Base-by-base conservation (phyloP, 108 stramenopile species). In the Chaetoceros muelleri region DNA sequence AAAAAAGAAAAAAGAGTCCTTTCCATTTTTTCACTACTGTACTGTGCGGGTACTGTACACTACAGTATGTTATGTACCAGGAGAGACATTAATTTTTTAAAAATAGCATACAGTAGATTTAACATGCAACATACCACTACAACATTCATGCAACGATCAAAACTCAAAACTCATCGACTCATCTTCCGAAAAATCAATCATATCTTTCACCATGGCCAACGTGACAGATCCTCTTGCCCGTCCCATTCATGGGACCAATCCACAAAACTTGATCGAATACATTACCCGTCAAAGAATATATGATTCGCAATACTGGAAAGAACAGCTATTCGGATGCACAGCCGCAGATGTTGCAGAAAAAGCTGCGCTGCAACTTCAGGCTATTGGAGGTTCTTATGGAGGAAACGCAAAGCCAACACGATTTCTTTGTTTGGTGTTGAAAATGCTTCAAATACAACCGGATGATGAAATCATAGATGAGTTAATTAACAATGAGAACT, bases 231-330 rank as follows among this genome's bases (percentile, higher is more conserved):
- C 95, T 1, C 70, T 95, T 3, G 93, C 94, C 44, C 70, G 65
- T 2, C 60, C 80, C 23, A 81, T 99, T 24, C 96, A 97, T 63
- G 99, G 99, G 0, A 93, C 93, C n/a, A 95, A 99, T 64, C 96
- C 99, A 30, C 96, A 98, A 73, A 94, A 97, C 61, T 69, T 99
- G 26, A 85, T 99, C 67, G 99, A 99, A 72, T 96, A 96, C 73
- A 97, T 99, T 57, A 93, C 93, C 17, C 84, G 98, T 0, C 86
- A 93, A 74, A 94, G 94, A 60, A 96, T 99, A 23, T 95, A 91
- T 68, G 85, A 91, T 64, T 72, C 69, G 21, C 79, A 81, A 29
- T 91, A 78, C 67, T 91, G 89, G 89, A 91, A 91, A 61, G 89
- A 91, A 62, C 79, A 84, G 63, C 87, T 84, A 61, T 91, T 91